Evolutionary conservation across 2,329 filamentous ascomycete genomes (phyloP), one percentile per base, ranked within the genome.

Genomic region (Neofusicoccum parvum): DNA sequence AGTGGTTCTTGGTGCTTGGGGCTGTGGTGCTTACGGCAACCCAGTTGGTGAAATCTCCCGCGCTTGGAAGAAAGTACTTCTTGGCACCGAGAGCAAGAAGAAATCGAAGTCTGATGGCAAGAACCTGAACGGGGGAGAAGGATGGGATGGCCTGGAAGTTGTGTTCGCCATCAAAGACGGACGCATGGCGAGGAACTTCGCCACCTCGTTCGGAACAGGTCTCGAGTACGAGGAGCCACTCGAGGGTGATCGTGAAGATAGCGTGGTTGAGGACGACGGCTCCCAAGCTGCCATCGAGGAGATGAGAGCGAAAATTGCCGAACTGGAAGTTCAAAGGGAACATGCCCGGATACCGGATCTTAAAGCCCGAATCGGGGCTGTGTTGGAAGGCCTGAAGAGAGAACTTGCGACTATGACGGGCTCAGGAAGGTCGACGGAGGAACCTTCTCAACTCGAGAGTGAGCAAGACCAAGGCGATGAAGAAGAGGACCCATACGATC

Each of bases 1-100:
- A 64, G 69, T 89, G 0, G 84, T 90, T 0, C 77, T 90, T 0
- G 88, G 88, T 0, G 87, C 87, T 0, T 89, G 87, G 86, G 88
- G 88, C 0, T 89, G 87, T 67, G 87, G 87, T 2, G 86, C 86
- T 0, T 87, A 88, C 65, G 86, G 86, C 0, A 89, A 90, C 67
- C 88, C 87, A 0, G 82, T 87, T 0, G 76, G 76, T 1, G 86
- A 89, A 72, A 76, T 90, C 36, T 87, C 87, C 14, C 75, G 78
- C 17, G 80, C 83, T 0, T 90, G 87, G 83, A 79, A 78, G 66
- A 80, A 76, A 66, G 78, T 79, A 15, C 72, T 82, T 43, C 71
- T 77, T 11, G 75, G 74, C 14, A 32, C 70, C 66, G n/a, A 67
- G 65, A 51, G 32, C 27, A 46, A 70, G 64, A 62, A 68, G 64